Base-by-base conservation (phyloP, 2,329 filamentous ascomycete genomes). In the Ceratocystis lukuohia region DNA sequence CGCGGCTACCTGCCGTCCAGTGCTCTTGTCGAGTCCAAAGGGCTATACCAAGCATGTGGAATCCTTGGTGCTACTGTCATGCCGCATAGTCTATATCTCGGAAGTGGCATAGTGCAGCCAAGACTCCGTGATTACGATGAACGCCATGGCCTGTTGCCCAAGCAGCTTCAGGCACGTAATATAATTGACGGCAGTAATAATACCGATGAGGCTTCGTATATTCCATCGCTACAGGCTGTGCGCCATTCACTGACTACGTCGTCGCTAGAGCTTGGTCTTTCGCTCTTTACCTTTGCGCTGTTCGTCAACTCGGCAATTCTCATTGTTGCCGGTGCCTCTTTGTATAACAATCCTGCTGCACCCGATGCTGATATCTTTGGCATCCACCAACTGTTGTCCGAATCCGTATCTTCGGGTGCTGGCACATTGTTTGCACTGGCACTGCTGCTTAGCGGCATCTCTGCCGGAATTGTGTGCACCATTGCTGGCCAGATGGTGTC, bases 401-500 rank as follows among this genome's bases (percentile, higher is more conserved):
- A 75, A 0, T 87, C 84, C 65, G 84, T 96, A 64, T 85, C 88
- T 0, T 85, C 86, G 0, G 88, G 83, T 0, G 91, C 90, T 0
- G 91, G 89, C 1, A 89, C 88, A 2, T 79, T 96, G n/a, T 96
- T 96, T 69, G 89, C 89, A 0, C 78, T 95, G 1, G 89, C 91
- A 0, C 78, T 96, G 0, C 81, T 96, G 0, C 82, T 95, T 0
- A 92, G 88, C 0, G 91, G 91, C 7, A 82, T 90, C 12, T 89
- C 86, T 0, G 91, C 91, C 0, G 91, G 91, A 5, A 89, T 96
- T 45, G 87, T 95, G 1, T 95, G 91, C 76, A 96, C 91, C 1
- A 94, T 96, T 70, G 84, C 91, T 0, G 91, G 91, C 0, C 91
- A 96, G 74, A 94, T 96, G 86, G 87, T 96, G 25, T 87, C 85